phyloP scores from a whole-genome alignment of 192 early-diverging fungal species.

The Mortierella antarctica region DNA sequence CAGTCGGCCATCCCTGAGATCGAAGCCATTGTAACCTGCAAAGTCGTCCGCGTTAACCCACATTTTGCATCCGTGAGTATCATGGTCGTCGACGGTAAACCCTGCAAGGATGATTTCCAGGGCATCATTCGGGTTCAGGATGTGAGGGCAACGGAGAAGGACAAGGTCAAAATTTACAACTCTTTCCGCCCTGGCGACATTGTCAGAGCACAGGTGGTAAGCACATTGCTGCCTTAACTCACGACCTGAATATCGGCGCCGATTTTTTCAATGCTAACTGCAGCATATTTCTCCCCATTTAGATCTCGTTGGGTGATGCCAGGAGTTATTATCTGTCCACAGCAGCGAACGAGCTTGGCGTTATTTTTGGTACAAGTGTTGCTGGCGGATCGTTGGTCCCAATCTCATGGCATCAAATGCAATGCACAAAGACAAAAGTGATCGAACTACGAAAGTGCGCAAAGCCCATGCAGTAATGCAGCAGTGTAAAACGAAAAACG shows the following conservation, averaged over 20 bases:
- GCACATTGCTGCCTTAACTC: background rate
- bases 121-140: constrained; percentile 94
- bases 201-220: constrained; percentile 77
- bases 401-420: constrained; percentile 98
- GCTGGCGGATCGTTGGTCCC: constrained; percentile 90
- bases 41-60: constrained; percentile 91
- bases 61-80: constrained; percentile 89
- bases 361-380: constrained; percentile 90
- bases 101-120: constrained; percentile 88
- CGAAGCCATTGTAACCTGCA: constrained; percentile 79
- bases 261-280: background rate
- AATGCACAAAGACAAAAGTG: constrained; percentile 88
- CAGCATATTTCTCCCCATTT: constrained; percentile 7
- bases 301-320: constrained; percentile 94
- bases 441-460: constrained; percentile 96
- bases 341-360: constrained; percentile 92
- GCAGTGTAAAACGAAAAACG: too few relatives aligned
- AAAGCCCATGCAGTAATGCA: constrained; percentile 72
- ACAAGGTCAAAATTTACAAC: constrained; percentile 91
- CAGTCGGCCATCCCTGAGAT: constrained; percentile 82
- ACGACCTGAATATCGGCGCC: too few relatives aligned
- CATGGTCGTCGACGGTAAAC: constrained; percentile 86
- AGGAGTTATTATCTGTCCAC: constrained; percentile 93
- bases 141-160: constrained; percentile 93
- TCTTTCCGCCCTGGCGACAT: constrained; percentile 96